Evolutionary conservation across 2,329 filamentous ascomycete species (phyloP).

Genomic region (Teratosphaeria viscida): DNA sequence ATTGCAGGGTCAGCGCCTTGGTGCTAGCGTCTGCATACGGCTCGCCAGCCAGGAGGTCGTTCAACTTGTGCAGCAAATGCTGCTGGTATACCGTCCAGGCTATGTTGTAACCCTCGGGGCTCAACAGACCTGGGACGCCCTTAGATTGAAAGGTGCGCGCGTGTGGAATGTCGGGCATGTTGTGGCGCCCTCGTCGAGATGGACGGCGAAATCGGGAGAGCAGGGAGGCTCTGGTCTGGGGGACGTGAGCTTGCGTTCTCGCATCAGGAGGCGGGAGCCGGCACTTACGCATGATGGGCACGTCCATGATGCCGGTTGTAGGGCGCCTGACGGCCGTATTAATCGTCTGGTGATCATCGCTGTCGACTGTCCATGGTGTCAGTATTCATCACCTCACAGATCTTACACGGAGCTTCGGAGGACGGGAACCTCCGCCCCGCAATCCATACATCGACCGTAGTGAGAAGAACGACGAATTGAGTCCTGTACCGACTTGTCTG

Average conservation of each 20-base stretch:
- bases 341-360: constrained; percentile 23
- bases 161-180: neutral
- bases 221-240: constrained; percentile 11
- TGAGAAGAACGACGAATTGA: too few species aligned
- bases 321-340: constrained; percentile 14
- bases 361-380: neutral
- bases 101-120: constrained; percentile 56
- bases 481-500: too few species aligned
- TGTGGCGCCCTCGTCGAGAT: constrained; percentile 31
- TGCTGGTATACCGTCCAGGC: constrained; percentile 78
- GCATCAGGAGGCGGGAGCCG: neutral
- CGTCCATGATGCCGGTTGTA: constrained; percentile 16
- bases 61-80: constrained; percentile 64
- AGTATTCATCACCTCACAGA: neutral
- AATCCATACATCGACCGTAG: neutral
- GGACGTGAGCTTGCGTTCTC: neutral
- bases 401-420: neutral
- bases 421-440: neutral
- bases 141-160: constrained; percentile 18
- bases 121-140: constrained; percentile 62
- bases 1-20: constrained; percentile 60
- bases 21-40: constrained; percentile 49
- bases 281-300: constrained; percentile 21
- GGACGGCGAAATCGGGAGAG: constrained; percentile 8
- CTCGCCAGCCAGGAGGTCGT: constrained; percentile 61